Base-by-base conservation (phyloP, 2,329 filamentous ascomycete species). In the Mollisia scopiformis region DNA sequence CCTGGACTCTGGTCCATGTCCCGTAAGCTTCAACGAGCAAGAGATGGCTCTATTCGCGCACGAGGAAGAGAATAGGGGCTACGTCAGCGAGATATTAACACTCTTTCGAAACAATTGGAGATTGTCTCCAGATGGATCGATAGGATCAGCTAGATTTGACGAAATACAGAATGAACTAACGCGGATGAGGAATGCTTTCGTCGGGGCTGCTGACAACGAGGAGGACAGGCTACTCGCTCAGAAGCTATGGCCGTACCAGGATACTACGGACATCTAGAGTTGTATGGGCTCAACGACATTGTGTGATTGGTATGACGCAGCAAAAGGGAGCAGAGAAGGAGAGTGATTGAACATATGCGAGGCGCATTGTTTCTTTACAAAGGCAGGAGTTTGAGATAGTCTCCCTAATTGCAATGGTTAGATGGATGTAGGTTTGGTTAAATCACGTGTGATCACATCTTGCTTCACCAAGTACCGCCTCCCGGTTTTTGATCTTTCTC, bases 161-260 rank as follows among this genome's bases (percentile, higher is more conserved):
- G 28, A 61, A 43, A 52, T 63, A 52, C 53, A 57, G 43, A 58
- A 28, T 50, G 51, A 59, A 55, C 51, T 59, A 41, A 50, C 50
- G 37, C 37, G 41, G 50, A 55, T 59, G 30, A 59, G 51, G 43
- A 55, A 25, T 62, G 56, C 33, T 51, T 62, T 55, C 56, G n/a
- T 62, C 50, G 55, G 33, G 52, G 43, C 27, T 58, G 55, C 59
- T 28, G 55, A 62, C 55, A 39, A 39, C 16, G 49, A 59, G 28
- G 55, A 55, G 51, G 55, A 62, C n/a, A 56, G 35, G 51, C 41
- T 58, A 33, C 55, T 58, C 39, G 39, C 41, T 56, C 16, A 58
- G 43, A 58, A 58, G 51, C n/a, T 62, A 51, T 62, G 60, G 60
- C 60, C 60, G 31, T 61, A 58, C 16, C 57, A 62, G 52, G 51